These are phyloP conservation scores for Bryoglossum gracile DNA, from an alignment of 495 filamentous ascomycete species.

Conservation along the genomic window DNA sequence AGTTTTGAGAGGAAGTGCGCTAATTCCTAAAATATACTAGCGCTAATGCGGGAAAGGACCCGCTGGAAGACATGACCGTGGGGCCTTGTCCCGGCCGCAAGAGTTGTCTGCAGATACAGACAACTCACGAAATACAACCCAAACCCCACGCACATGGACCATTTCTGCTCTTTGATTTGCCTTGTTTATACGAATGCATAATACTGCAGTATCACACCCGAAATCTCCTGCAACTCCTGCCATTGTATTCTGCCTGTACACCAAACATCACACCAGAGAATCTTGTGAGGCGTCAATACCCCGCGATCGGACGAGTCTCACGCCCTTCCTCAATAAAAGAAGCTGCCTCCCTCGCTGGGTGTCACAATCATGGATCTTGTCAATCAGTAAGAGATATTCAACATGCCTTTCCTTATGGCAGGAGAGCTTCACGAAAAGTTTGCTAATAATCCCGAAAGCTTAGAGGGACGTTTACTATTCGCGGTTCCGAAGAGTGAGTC, in stretches of 20 bases:
- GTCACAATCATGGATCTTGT: slow-evolving; percentile 64
- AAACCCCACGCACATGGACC: slow-evolving; percentile 7
- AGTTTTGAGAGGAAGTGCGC: neutral
- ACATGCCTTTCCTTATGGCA: slow-evolving; percentile 9
- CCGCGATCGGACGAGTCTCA: slow-evolving; percentile 12
- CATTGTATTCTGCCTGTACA: too few relatives aligned
- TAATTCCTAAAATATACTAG: neutral
- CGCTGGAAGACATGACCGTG: too few relatives aligned
- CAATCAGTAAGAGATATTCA: slow-evolving; percentile 59
- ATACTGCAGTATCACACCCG: neutral
- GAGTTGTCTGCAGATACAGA: too few relatives aligned
- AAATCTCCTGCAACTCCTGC: neutral
- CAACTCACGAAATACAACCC: neutral
- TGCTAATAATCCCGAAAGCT: slow-evolving; percentile 44
- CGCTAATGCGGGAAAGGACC: too few relatives aligned
- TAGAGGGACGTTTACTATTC: slow-evolving; percentile 90
- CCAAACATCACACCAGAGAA: neutral
- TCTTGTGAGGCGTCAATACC: neutral
- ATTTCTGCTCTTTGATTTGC: slow-evolving; percentile 3
- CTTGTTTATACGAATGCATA: neutral
- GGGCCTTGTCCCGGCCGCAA: too few relatives aligned
- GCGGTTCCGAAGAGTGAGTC: slow-evolving; percentile 86
- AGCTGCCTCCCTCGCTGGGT: neutral
- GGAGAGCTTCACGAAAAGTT: slow-evolving; percentile 15
- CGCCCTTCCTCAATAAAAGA: too few relatives aligned